Conservation (phyloP, 2,329 filamentous ascomycete species). For the Cladosporium sphaerospermum region DNA sequence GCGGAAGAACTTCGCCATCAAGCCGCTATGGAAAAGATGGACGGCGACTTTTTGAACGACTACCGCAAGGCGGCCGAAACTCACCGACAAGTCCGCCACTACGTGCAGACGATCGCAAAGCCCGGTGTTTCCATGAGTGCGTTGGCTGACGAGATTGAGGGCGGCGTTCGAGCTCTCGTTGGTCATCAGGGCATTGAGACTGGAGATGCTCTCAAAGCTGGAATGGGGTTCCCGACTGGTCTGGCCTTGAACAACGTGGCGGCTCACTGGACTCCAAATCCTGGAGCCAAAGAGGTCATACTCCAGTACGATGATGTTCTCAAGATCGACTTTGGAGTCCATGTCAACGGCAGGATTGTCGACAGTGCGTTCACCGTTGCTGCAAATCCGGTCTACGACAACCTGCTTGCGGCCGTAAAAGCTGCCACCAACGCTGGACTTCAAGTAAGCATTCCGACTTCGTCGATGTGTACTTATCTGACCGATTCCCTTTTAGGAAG, state of each 20-base stretch:
- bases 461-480: background rate
- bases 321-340: constrained; percentile 68
- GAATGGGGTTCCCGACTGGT: constrained; percentile 82
- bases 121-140: constrained; percentile 74
- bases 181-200: constrained; percentile 71
- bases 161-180: constrained; percentile 68
- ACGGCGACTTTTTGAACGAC: constrained; percentile 71
- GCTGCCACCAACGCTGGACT: constrained; percentile 70
- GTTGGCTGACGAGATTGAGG: constrained; percentile 82
- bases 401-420: constrained; percentile 59
- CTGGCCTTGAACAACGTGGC: constrained; percentile 79
- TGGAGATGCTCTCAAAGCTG: constrained; percentile 70
- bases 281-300: constrained; percentile 75
- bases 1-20: constrained; percentile 78
- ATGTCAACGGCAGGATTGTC: constrained; percentile 64
- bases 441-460: constrained; percentile 38
- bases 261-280: constrained; percentile 82
- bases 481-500: constrained; percentile 49
- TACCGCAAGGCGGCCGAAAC: constrained; percentile 81
- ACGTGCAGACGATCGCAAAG: constrained; percentile 69
- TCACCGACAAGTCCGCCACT: constrained; percentile 81
- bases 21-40: constrained; percentile 57
- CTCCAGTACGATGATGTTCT: constrained; percentile 62
- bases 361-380: constrained; percentile 66
- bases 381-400: constrained; percentile 63